Evolutionary conservation across 257 asterid genomes (phyloP).

Genomic region (Rauvolfia tetraphylla): DNA sequence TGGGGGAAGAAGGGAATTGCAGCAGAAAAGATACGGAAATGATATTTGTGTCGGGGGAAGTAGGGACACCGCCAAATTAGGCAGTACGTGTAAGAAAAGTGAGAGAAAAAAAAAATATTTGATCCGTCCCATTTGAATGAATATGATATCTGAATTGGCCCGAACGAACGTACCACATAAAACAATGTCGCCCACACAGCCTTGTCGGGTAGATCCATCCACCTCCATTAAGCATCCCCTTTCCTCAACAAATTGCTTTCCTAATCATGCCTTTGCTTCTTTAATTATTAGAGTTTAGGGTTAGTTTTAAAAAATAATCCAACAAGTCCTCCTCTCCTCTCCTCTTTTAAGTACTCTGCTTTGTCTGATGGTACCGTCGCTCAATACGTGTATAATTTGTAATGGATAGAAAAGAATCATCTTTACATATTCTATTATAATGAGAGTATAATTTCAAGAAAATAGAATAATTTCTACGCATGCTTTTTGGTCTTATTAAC

Average conservation of each 20-base stretch:
- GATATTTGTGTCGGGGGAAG: constrained; percentile 16
- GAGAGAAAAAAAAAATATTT: constrained; percentile 1
- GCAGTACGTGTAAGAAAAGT: constrained; percentile 28
- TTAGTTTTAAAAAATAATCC: constrained; percentile 5
- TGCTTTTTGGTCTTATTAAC: no score
- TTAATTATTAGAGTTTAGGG: constrained; percentile 23
- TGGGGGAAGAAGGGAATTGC: no score
- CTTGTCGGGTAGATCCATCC: constrained; percentile 28
- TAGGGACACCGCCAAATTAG: constrained; percentile 43
- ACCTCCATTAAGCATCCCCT: neutral
- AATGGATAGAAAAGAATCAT: no score
- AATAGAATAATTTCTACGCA: no score
- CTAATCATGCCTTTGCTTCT: constrained; percentile 24
- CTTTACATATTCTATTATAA: no score
- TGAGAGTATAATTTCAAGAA: no score
- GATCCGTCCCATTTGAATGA: neutral
- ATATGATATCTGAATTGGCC: constrained; percentile 17
- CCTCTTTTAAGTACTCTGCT: constrained; percentile 7
- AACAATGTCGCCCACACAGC: constrained; percentile 34
- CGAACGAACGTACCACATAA: constrained; percentile 10
- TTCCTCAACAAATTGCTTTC: constrained; percentile 23
- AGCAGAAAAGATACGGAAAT: no score
- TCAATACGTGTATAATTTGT: no score
- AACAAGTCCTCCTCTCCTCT: no score
- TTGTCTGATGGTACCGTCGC: constrained; percentile 45